Percentiles rank a stretch among this genome's conserved stretches.
phyloP scores from a whole-genome alignment of 345 rosid species.

The Xanthoceras sorbifolium region DNA sequence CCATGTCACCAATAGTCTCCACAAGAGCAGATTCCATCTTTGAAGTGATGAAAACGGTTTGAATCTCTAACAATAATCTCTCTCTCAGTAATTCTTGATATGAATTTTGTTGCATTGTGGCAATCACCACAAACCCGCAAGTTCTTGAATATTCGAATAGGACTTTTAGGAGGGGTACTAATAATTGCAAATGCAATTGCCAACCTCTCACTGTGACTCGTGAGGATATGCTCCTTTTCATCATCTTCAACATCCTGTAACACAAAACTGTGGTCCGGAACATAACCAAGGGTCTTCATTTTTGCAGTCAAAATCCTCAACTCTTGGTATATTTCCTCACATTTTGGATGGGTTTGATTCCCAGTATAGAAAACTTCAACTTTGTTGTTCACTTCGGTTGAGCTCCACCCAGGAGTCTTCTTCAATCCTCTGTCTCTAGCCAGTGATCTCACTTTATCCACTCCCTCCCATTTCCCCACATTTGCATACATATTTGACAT shows the following conservation, averaged over 20 bases:
- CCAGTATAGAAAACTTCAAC: conserved; percentile 61
- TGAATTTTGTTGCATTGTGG: conserved; percentile 41
- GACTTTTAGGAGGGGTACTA: conserved; percentile 41
- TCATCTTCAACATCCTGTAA: conserved; percentile 68
- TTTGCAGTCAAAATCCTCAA: conserved; percentile 39
- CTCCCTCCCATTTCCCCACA: conserved; percentile 58
- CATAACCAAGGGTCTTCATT: conserved; percentile 56
- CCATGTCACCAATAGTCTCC: conserved; percentile 54
- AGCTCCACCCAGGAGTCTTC: conserved; percentile 74
- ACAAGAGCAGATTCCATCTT: conserved; percentile 53
- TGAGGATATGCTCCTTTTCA: conserved; percentile 60
- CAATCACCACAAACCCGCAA: conserved; percentile 53
- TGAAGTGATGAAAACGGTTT: conserved; percentile 61
- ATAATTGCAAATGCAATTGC: conserved; percentile 59
- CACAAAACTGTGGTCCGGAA: conserved; percentile 54
- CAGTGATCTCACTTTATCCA: conserved; percentile 43
- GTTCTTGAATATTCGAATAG: conserved; percentile 55
- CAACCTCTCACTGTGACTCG: conserved; percentile 57
- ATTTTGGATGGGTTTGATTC: conserved; percentile 47
- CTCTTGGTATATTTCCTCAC: conserved; percentile 39
- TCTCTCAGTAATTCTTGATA: conserved; percentile 33
- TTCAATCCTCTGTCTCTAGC: conserved; percentile 51
- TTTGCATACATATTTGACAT: conserved; percentile 59
- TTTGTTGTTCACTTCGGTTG: conserved; percentile 46
- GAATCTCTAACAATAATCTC: conserved; percentile 47